Evolutionary conservation across 1,139 yeast genomes (phyloP), one percentile per base, ranked within the genome.

Genomic region (Kurtzmaniella natalensis): DNA sequence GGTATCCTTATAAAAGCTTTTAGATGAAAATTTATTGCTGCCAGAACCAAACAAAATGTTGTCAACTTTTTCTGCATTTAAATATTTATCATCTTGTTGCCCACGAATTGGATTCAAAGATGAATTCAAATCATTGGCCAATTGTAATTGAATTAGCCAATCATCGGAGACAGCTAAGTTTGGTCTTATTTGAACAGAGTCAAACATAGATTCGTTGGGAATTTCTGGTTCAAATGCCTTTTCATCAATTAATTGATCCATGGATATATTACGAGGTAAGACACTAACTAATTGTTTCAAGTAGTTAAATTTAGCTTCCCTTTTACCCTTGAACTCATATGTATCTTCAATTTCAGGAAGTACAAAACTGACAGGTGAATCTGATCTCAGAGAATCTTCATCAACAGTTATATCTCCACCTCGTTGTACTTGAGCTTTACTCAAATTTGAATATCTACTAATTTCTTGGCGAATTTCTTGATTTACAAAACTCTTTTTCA

Each of bases 181-280:
- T 2, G 66, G 59, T 29, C 51, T 48, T 7, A 49, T 50, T 39
- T 54, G 61, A 28, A 68, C 57, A 4, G 38, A 45, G 31, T 61
- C 57, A 42, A 67, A 68, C 1, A 50, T 50, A 5, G 47, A 44
- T 5, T 57, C 68, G 36, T 59, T 56, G 1, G 51, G 39, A 15
- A 69, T 52, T 55, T 61, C 79, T 0, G 92, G 92, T 53, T 83
- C 94, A 46, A 74, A 82, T 1, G 78, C 82, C 47, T 78, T 81
- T 43, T 79, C 84, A 33, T 72, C 66, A 7, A 78, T 67, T 11
- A 78, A 61, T 9, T 65, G 68, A 34, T 55, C 48, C 46, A 71
- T 46, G 31, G 61, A 55, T 10, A 57, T 47, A 25, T 57, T 58
- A 10, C 55, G 48, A 9, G 62, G 70, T 30, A 50, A 54, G 1